Percentiles rank a stretch among this genome's conserved stretches.
Evolutionary conservation across 148 eudicot species (phyloP).

Genomic region (Rhododendron vialii): DNA sequence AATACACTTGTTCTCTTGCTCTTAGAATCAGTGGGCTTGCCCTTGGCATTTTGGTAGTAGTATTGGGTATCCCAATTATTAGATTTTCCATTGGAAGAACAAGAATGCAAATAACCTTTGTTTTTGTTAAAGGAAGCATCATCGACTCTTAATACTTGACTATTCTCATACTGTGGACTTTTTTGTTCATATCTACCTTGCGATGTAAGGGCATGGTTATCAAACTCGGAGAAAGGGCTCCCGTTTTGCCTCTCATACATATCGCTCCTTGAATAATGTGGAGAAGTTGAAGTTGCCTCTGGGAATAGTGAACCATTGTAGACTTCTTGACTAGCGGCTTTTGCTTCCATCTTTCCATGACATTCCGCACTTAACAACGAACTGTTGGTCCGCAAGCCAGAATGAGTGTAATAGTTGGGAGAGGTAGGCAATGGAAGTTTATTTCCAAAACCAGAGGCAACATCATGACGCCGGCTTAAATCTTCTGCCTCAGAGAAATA

Average conservation of each 20-base stretch:
- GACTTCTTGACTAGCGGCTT: not conserved
- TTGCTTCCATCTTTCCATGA: constrained; percentile 19
- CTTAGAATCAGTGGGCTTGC: not conserved
- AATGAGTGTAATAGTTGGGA: not conserved
- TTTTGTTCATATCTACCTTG: not conserved
- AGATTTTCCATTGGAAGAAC: not conserved
- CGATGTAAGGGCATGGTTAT: not conserved
- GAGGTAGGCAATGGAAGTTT: constrained; percentile 4
- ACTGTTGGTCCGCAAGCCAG: not conserved
- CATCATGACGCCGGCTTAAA: constrained; percentile 12
- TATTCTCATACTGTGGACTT: not conserved
- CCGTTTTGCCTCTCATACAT: not conserved
- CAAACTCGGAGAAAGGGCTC: not conserved
- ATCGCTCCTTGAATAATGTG: constrained; percentile 5
- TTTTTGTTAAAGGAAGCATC: not conserved
- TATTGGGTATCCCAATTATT: not conserved
- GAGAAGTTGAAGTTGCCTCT: not conserved
- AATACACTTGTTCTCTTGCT: constrained; percentile 36
- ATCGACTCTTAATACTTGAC: not conserved
- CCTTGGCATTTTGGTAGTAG: not conserved
- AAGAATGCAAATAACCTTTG: not conserved
- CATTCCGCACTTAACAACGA: constrained; percentile 5
- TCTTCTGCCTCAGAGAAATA: constrained; percentile 1
- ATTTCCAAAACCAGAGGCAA: constrained; percentile 7
- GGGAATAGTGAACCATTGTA: not conserved